These are phyloP conservation scores for Platanthera guangdongensis DNA, from an alignment of 106 monocot species.

Conservation along the genomic window DNA sequence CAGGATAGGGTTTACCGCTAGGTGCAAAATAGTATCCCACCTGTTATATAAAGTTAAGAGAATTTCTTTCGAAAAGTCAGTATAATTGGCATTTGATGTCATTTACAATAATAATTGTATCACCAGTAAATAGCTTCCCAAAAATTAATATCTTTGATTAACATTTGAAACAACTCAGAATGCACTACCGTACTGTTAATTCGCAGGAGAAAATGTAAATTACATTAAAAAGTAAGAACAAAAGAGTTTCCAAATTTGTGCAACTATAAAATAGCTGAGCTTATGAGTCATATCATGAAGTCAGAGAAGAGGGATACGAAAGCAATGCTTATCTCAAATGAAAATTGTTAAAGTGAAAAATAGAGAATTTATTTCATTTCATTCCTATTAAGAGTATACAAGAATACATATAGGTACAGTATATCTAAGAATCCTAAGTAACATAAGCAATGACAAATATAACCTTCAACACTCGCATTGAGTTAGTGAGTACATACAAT, in stretches of 20 bases:
- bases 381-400: too few relatives aligned
- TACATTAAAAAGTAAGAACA: not conserved
- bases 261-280: not conserved
- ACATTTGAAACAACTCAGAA: not conserved
- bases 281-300: not conserved
- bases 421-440: too few relatives aligned
- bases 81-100: not conserved
- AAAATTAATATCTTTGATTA: not conserved
- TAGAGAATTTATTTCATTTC: too few relatives aligned
- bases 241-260: not conserved
- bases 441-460: too few relatives aligned
- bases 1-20: slow-evolving; percentile 98
- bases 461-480: too few relatives aligned
- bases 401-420: too few relatives aligned
- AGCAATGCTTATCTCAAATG: too few relatives aligned
- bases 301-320: not conserved
- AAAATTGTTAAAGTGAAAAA: too few relatives aligned
- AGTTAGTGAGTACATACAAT: too few relatives aligned
- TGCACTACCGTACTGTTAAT: not conserved
- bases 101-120: not conserved
- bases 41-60: slow-evolving; percentile 30
- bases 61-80: not conserved
- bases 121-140: not conserved
- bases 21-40: slow-evolving; percentile 99
- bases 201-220: not conserved